Evolutionary conservation across 2,329 filamentous ascomycete genomes (phyloP), one percentile per base, ranked within the genome.

Genomic region (Neofusicoccum sp.): DNA sequence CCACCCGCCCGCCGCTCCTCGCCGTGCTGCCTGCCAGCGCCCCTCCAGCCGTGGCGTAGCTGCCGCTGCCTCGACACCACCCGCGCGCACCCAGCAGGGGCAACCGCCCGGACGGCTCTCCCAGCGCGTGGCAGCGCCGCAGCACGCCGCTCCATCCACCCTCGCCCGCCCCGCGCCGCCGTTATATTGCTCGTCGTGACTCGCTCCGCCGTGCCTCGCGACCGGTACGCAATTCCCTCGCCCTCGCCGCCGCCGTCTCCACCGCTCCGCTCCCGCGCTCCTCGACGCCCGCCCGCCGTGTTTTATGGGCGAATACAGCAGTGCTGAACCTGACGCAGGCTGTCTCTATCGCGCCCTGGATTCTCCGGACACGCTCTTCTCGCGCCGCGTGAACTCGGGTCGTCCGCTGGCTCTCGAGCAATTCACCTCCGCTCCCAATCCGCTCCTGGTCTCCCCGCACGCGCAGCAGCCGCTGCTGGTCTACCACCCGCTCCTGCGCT

Each of bases 401-500:
- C 53, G 57, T 57, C 53, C 51, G 63, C 58, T 65, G 54, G 61
- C 61, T 60, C 44, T 56, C 41, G 61, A 53, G 45, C 63, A 62
- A 45, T 44, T 51, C 44, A 51, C 45, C 56, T 58, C 62, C 62
- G 38, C 53, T 45, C 41, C 44, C 41, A 51, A 64, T 60, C 33
- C 62, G 63, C 58, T 48, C 51, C 58, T 56, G 38, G 48, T 38
- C 45, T 53, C 44, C 45, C 12, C 62, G 57, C 62, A 60, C 62
- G 38, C 62, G 45, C 63, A 64, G 61, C 65, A 66, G 49, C 62
- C 66, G n/a, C 57, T 66, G 31, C 61, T 70, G 58, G 63, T 68
- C 58, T 67, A 69, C 63, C 68, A 70, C 58, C 69, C 71, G 31
- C 64, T 53, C 28, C 47, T 53, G 6, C 58, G 47, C 66, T 54